Percentiles rank a stretch among this genome's conserved stretches.
phyloP scores from a whole-genome alignment of 768 basidiomycete species.

The Russula lepida region DNA sequence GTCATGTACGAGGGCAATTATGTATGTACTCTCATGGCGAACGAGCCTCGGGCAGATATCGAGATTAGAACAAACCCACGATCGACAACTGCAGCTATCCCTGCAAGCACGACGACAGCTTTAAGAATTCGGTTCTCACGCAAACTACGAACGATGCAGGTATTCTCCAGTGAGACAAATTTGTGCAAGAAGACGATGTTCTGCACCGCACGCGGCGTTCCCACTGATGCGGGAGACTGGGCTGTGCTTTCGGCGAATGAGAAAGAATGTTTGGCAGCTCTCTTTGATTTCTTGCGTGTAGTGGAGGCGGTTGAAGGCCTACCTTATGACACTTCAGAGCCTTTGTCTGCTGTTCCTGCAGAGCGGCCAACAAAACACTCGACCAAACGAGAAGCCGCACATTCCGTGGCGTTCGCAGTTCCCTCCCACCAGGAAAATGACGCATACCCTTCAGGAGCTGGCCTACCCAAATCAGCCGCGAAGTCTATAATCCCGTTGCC shows the following conservation, averaged over 20 bases:
- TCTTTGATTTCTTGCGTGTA: conserved; percentile 16
- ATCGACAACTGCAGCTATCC: neutral
- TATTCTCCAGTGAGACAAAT: conserved; percentile 2
- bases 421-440: neutral
- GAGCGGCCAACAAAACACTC: neutral
- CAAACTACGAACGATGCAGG: conserved; percentile 17
- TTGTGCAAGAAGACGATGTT: conserved; percentile 17
- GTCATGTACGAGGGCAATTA: conserved; percentile 30
- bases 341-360: neutral
- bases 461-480: neutral
- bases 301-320: conserved; percentile 15
- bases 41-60: conserved; percentile 37
- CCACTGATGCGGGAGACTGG: conserved; percentile 15
- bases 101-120: neutral
- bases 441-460: neutral
- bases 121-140: conserved; percentile 17
- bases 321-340: neutral
- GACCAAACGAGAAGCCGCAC: neutral
- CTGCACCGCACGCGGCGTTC: conserved; percentile 11
- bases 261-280: conserved; percentile 12
- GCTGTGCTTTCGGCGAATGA: conserved; percentile 8
- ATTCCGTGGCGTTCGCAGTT: neutral
- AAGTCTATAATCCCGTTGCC: neutral
- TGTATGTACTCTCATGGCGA: conserved; percentile 42
- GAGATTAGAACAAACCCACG: conserved; percentile 27